Conservation (phyloP, 768 basidiomycete species). For the Lepiota brunneoincarnata region DNA sequence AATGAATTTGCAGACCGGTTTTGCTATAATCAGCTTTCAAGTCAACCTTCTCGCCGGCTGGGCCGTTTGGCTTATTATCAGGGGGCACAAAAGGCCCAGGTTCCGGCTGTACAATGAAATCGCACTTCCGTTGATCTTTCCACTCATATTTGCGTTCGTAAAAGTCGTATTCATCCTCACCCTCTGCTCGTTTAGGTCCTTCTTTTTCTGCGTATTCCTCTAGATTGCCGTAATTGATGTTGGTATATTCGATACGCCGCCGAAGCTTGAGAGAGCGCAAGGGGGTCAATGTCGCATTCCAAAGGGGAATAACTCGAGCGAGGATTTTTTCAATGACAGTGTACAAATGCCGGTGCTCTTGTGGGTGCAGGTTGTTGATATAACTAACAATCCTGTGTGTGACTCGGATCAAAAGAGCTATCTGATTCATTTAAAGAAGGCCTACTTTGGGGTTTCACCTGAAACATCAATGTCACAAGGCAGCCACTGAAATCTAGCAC, state of each 20-base stretch:
- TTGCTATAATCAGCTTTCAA: neutral
- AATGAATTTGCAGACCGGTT: slow-evolving; percentile 16
- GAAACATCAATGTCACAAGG: slow-evolving; percentile 16
- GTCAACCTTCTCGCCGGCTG: slow-evolving; percentile 25
- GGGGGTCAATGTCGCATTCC: slow-evolving; percentile 23
- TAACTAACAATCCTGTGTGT: slow-evolving; percentile 26
- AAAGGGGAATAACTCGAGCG: slow-evolving; percentile 26
- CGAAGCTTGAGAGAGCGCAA: neutral
- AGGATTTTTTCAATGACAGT: slow-evolving; percentile 24
- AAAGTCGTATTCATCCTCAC: neutral
- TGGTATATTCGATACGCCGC: neutral
- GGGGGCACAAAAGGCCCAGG: slow-evolving; percentile 20
- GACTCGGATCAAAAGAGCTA: no score
- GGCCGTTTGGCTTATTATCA: slow-evolving; percentile 27
- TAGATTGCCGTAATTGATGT: neutral
- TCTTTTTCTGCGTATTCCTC: neutral
- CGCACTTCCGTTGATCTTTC: neutral
- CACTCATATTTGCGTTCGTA: neutral
- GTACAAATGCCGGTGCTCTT: slow-evolving; percentile 21
- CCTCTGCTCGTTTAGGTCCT: no score
- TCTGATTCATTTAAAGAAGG: neutral
- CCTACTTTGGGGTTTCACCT: slow-evolving; percentile 16
- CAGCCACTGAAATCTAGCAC: no score
- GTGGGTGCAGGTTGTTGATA: slow-evolving; percentile 40
- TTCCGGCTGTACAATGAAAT: slow-evolving; percentile 20